These are phyloP conservation scores for Solanum infundibuliforme DNA, from an alignment of 257 asterid species.

Conservation along the genomic window DNA sequence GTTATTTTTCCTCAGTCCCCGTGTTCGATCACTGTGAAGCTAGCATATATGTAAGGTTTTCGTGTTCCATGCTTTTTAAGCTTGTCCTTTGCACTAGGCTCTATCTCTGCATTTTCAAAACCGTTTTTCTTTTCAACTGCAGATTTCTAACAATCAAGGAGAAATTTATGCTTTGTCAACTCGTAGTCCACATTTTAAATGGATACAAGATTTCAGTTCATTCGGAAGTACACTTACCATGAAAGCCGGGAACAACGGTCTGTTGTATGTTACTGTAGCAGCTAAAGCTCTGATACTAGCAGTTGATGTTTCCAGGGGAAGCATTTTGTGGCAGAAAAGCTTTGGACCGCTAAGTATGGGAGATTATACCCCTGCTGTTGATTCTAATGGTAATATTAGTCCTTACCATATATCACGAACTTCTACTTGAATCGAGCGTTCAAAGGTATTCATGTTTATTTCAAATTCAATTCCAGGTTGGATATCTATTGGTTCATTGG, in stretches of 20 bases:
- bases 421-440: not conserved
- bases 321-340: constrained; percentile 57
- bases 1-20: constrained; percentile 66
- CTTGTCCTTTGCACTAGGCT: not conserved
- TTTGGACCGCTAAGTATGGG: constrained; percentile 60
- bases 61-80: not conserved
- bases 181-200: constrained; percentile 64
- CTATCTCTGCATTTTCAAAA: not conserved
- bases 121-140: constrained; percentile 10
- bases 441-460: not conserved
- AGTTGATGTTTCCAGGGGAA: constrained; percentile 61
- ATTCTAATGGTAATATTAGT: constrained; percentile 50
- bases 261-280: constrained; percentile 47
- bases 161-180: constrained; percentile 75
- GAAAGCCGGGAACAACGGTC: constrained; percentile 75
- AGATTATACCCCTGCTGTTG: constrained; percentile 67
- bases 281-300: constrained; percentile 40
- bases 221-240: constrained; percentile 33
- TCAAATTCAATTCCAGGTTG: constrained; percentile 47
- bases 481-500: constrained; percentile 87
- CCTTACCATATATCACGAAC: not conserved
- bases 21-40: constrained; percentile 94
- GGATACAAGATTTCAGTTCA: constrained; percentile 85
- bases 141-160: constrained; percentile 69
- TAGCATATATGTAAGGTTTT: constrained; percentile 55